A percentile compares a stretch with the other conserved stretches of the same genome.
Evolutionary conservation across 306 rosid genomes (phyloP).

Genomic region (Prunus padus): DNA sequence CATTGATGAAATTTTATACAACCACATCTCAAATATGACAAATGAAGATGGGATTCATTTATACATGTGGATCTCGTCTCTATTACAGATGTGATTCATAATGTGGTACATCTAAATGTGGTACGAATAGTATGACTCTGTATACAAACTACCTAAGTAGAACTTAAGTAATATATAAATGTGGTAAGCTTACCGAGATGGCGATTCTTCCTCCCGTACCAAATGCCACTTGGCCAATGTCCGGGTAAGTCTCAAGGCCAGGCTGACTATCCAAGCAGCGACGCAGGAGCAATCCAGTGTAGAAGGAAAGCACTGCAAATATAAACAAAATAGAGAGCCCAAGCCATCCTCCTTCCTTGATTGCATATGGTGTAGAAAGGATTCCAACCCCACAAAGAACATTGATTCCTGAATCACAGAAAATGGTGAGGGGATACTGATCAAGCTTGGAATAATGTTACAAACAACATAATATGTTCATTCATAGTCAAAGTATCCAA

Average conservation of each 20-base stretch:
- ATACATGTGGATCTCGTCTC: background rate
- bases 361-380: constrained; percentile 91
- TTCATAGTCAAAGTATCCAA: background rate
- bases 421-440: constrained; percentile 3
- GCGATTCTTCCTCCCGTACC: constrained; percentile 71
- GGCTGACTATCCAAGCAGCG: constrained; percentile 87
- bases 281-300: constrained; percentile 91
- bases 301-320: constrained; percentile 79
- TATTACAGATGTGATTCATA: background rate
- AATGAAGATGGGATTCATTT: background rate
- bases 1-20: too few species aligned
- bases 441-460: background rate
- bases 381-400: constrained; percentile 95
- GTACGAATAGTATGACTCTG: background rate
- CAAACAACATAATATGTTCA: too few species aligned
- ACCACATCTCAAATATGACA: too few species aligned
- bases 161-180: background rate
- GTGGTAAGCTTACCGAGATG: constrained; percentile 60
- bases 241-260: constrained; percentile 95
- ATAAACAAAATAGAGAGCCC: constrained; percentile 66
- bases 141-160: too few species aligned
- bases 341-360: constrained; percentile 85
- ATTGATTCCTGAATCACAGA: constrained; percentile 62
- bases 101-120: background rate
- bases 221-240: constrained; percentile 95